Evolutionary conservation across 1,284 basidiomycete species (phyloP), one percentile per base, ranked within the genome.

Genomic region (Athelia psychrophila): DNA sequence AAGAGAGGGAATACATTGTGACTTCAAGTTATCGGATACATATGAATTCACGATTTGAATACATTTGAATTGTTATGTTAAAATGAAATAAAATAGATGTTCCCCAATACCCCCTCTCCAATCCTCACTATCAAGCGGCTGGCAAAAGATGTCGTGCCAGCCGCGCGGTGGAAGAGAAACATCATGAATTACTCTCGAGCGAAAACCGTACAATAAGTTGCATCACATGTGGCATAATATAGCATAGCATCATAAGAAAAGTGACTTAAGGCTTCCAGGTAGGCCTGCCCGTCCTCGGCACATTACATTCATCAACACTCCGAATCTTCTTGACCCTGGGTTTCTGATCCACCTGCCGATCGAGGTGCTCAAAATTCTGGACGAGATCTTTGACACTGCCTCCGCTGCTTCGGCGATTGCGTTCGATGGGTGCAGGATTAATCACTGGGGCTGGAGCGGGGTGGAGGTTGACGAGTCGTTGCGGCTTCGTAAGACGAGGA

Each of bases 301-400:
- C 44, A 23, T 46, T 61, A 57, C 62, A 62, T 13, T 67, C 63
- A 8, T 62, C 66, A 27, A 64, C 60, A 54, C 62, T 68, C 56
- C 51, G 60, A 24, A 67, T 61, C 48, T 61, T 60, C 15, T 36
- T 52, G 44, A 58, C 35, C 25, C 46, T 51, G 13, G 40, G 40
- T 44, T 23, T 40, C 24, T 25, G 24, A 45, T 18, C 44, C 19
- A 51, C 50, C 9, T 40, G 30, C 19, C 30, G 30, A 16, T 51
- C 50, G 33, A 45, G 45, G 47, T 75, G 71, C 68, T 90, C 86
- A 60, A 82, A 90, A 36, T 72, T 77, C 61, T 68, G 73, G 46
- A 88, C 79, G 51, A 90, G 64, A 49, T 89, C 86, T 65, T 77
- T 86, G 49, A 90, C 87, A 58, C 85, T 88, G 50, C 76, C 74